A percentile compares a stretch with the other conserved stretches of the same genome.
Conservation (phyloP, 176 grass and related monocot species). For the Panicum miliaceum region DNA sequence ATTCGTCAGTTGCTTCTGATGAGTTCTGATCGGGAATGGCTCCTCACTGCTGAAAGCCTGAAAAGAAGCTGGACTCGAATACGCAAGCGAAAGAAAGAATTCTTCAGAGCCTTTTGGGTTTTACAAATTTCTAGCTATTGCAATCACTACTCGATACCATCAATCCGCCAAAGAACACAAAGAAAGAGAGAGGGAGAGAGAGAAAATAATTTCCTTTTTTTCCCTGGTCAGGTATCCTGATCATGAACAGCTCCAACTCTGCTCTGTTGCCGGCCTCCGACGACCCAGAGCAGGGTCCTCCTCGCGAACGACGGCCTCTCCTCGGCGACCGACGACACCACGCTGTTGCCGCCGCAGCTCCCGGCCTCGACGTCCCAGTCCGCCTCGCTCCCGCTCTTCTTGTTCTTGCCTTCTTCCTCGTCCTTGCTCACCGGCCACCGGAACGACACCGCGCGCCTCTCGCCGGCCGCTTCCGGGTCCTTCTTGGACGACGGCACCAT, state of each 20-base stretch:
- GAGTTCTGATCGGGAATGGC: not conserved
- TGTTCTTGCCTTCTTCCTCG: conserved; percentile 9
- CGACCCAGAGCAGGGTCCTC: conserved; percentile 84
- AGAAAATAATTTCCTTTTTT: conserved; percentile 9
- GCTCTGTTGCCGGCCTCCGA: conserved; percentile 68
- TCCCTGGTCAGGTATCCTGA: not conserved
- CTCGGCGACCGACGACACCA: conserved; percentile 58
- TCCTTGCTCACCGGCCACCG: conserved; percentile 52
- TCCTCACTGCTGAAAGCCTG: not conserved
- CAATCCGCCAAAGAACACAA: not conserved
- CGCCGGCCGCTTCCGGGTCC: conserved; percentile 28
- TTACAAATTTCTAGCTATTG: conserved; percentile 44
- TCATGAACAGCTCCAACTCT: conserved; percentile 50
- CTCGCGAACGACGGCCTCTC: conserved; percentile 81
- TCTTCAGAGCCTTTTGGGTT: conserved; percentile 22
- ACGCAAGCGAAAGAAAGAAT: conserved; percentile 1
- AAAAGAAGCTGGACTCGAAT: not conserved
- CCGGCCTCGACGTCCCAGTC: conserved; percentile 85
- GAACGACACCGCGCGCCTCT: conserved; percentile 79
- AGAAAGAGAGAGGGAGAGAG: not conserved
- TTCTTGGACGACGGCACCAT: conserved; percentile 53
- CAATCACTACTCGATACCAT: not conserved
- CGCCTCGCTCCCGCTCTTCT: conserved; percentile 61
- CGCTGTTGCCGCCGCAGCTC: conserved; percentile 57
- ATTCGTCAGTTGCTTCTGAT: not conserved